Evolutionary conservation across 2,329 filamentous ascomycete genomes (phyloP).

Genomic region (Sporothrix humicola): DNA sequence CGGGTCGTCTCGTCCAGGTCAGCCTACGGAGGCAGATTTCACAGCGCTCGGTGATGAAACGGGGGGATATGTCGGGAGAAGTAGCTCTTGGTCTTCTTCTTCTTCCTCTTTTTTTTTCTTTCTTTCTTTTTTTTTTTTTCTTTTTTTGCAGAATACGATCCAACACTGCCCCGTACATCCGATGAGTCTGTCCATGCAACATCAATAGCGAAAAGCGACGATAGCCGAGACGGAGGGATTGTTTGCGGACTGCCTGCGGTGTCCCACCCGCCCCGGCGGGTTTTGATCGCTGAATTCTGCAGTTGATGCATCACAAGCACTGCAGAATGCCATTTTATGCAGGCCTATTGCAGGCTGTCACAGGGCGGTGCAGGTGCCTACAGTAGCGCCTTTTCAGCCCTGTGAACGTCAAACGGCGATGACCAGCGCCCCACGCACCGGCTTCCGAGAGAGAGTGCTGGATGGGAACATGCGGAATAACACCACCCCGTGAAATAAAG

Average conservation of each 20-base stretch:
- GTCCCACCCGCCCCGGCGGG: constrained; percentile 8
- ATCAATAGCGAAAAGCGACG: background rate
- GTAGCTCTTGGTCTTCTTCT: too few relatives aligned
- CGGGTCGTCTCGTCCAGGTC: background rate
- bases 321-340: background rate
- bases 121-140: too few relatives aligned
- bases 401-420: background rate
- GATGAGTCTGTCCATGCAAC: background rate
- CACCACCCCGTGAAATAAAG: background rate
- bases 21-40: constrained; percentile 2
- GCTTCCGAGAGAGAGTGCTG: background rate
- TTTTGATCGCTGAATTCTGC: background rate
- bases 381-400: constrained; percentile 7
- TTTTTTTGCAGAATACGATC: background rate
- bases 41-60: background rate
- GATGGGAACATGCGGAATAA: background rate
- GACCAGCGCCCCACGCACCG: too few relatives aligned
- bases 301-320: background rate
- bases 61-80: background rate
- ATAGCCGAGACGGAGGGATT: background rate
- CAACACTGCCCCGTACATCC: background rate
- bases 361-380: constrained; percentile 17
- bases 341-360: background rate
- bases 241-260: background rate
- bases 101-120: too few relatives aligned